Evolutionary conservation across 805 yeast species (phyloP).

Genomic region (Lipomyces sp.): DNA sequence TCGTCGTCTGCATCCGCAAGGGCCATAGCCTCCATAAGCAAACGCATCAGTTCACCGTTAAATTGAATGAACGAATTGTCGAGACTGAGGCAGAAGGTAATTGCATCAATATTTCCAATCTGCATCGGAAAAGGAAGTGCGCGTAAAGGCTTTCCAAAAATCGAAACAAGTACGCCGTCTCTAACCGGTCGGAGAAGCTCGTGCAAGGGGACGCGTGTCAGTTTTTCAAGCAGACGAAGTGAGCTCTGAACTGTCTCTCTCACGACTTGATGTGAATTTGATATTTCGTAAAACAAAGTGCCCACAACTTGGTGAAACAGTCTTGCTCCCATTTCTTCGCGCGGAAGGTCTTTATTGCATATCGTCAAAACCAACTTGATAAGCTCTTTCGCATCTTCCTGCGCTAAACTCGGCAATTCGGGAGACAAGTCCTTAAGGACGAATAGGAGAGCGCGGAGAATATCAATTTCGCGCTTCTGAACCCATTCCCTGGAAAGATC

Average conservation of each 20-base stretch:
- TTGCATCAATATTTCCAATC: conserved; percentile 96
- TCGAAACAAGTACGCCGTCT: conserved; percentile 79
- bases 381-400: conserved; percentile 65
- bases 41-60: conserved; percentile 81
- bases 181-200: conserved; percentile 80
- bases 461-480: conserved; percentile 72
- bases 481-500: conserved; percentile 71
- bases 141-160: conserved; percentile 92
- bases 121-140: conserved; percentile 99
- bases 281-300: conserved; percentile 87
- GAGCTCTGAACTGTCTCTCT: conserved; percentile 78
- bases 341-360: conserved; percentile 62
- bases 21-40: conserved; percentile 86
- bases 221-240: conserved; percentile 61
- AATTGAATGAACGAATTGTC: conserved; percentile 79
- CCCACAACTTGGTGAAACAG: conserved; percentile 79
- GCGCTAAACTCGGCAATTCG: conserved; percentile 79
- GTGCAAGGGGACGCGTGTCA: conserved; percentile 66
- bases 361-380: conserved; percentile 60
- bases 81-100: conserved; percentile 81
- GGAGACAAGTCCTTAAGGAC: conserved; percentile 85
- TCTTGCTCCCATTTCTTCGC: conserved; percentile 62
- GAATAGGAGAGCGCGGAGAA: conserved; percentile 81
- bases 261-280: conserved; percentile 80
- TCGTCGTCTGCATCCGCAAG: conserved; percentile 98